phyloP scores from a whole-genome alignment of 495 filamentous ascomycete genomes.

The Bryoglossum gracile region DNA sequence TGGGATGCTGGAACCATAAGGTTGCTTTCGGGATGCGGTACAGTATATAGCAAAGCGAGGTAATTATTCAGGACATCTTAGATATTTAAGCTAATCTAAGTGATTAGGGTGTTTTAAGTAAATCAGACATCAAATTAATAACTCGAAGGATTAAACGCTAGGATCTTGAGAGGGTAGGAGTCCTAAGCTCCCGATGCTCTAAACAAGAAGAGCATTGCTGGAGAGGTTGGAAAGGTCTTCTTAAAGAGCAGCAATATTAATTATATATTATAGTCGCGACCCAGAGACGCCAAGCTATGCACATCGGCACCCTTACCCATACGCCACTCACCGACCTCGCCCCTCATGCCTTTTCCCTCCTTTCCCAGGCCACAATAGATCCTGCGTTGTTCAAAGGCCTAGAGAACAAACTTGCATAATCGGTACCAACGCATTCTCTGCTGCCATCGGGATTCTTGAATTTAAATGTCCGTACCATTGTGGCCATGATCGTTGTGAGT shows the following conservation, averaged over 20 bases:
- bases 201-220: no score
- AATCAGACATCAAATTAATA: no score
- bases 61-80: no score
- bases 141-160: no score
- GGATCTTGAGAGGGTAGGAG: no score
- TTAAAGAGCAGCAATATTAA: slow-evolving; percentile 15
- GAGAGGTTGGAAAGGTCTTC: no score
- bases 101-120: no score
- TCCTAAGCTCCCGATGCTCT: no score
- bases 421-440: slow-evolving; percentile 66
- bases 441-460: slow-evolving; percentile 64
- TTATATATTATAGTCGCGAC: slow-evolving; percentile 10
- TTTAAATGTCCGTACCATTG: slow-evolving; percentile 67
- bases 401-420: slow-evolving; percentile 67
- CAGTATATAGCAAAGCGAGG: no score
- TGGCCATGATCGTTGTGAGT: slow-evolving; percentile 76
- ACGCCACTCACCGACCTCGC: neutral
- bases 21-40: no score
- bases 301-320: neutral
- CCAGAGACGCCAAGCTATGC: slow-evolving; percentile 19
- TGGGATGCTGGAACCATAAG: no score
- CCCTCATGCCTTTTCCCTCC: slow-evolving; percentile 31
- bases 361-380: slow-evolving; percentile 60
- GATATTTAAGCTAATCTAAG: no score
- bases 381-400: slow-evolving; percentile 59